These are phyloP conservation scores for Ananas comosus DNA, from an alignment of 176 grass and related monocot species.

Conservation along the genomic window DNA sequence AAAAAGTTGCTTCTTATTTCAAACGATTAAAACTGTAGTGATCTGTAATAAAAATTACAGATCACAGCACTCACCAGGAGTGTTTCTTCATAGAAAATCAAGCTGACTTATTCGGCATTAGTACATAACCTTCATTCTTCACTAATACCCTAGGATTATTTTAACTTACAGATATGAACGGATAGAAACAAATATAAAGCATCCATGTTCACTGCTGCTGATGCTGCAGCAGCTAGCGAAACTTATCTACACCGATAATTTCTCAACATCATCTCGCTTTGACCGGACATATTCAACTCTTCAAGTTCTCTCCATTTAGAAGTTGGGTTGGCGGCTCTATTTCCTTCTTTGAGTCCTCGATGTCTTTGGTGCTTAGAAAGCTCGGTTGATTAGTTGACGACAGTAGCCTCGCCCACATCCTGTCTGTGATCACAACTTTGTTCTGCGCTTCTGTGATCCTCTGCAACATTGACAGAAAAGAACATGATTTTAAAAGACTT, in stretches of 20 bases:
- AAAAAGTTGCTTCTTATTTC: background rate
- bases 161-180: too few species aligned
- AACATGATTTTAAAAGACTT: too few species aligned
- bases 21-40: slow-evolving; percentile 3
- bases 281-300: slow-evolving; percentile 11
- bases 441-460: slow-evolving; percentile 85
- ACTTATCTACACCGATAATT: too few species aligned
- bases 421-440: slow-evolving; percentile 86
- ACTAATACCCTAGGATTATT: too few species aligned
- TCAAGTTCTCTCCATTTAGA: slow-evolving; percentile 15
- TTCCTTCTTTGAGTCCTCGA: slow-evolving; percentile 54
- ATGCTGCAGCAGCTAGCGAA: too few species aligned
- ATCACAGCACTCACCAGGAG: too few species aligned
- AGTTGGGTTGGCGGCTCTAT: slow-evolving; percentile 39
- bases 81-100: too few species aligned
- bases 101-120: too few species aligned
- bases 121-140: too few species aligned
- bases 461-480: slow-evolving; percentile 21
- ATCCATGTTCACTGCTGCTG: too few species aligned
- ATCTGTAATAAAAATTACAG: background rate
- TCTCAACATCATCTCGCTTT: slow-evolving; percentile 13
- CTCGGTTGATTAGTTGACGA: slow-evolving; percentile 19
- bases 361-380: slow-evolving; percentile 56
- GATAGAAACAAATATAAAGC: too few species aligned
- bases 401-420: slow-evolving; percentile 94